phyloP scores from a whole-genome alignment of 2,329 filamentous ascomycete genomes.

The Epichloe glyceriae region DNA sequence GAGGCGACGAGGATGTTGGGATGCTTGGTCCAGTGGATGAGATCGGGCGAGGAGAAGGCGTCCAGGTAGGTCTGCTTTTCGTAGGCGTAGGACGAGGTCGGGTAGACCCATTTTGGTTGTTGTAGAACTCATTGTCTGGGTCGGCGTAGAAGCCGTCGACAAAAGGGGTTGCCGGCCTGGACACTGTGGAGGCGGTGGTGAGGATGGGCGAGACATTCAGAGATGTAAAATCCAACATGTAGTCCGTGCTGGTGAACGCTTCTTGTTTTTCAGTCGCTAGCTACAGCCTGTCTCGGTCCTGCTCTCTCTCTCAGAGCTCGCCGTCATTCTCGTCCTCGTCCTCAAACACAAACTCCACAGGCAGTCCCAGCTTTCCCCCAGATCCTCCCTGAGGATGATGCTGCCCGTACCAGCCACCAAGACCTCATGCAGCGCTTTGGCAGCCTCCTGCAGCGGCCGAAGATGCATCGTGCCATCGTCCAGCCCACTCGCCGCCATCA shows the following conservation, averaged over 20 bases:
- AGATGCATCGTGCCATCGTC: neutral
- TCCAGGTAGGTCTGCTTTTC: conserved; percentile 36
- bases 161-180: conserved; percentile 33
- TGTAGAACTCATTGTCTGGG: conserved; percentile 34
- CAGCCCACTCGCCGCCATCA: conserved; percentile 13
- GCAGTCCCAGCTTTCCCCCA: neutral
- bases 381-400: neutral
- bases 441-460: neutral
- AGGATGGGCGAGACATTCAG: neutral
- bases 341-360: neutral
- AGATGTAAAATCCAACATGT: too few relatives aligned
- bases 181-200: neutral
- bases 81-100: conserved; percentile 31
- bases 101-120: conserved; percentile 34
- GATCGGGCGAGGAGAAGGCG: conserved; percentile 35
- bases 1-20: conserved; percentile 24
- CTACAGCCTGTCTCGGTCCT: neutral
- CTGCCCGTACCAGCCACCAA: neutral
- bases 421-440: neutral
- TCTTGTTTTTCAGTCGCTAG: conserved; percentile 14
- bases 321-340: neutral
- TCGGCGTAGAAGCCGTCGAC: conserved; percentile 38
- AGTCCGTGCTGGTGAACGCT: too few relatives aligned
- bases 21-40: conserved; percentile 36
- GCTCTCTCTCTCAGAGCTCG: too few relatives aligned